A percentile compares a stretch with the other conserved stretches of the same genome.
These are phyloP conservation scores for Piper longum DNA, from an alignment of 164 flowering plant species.

Conservation along the genomic window DNA sequence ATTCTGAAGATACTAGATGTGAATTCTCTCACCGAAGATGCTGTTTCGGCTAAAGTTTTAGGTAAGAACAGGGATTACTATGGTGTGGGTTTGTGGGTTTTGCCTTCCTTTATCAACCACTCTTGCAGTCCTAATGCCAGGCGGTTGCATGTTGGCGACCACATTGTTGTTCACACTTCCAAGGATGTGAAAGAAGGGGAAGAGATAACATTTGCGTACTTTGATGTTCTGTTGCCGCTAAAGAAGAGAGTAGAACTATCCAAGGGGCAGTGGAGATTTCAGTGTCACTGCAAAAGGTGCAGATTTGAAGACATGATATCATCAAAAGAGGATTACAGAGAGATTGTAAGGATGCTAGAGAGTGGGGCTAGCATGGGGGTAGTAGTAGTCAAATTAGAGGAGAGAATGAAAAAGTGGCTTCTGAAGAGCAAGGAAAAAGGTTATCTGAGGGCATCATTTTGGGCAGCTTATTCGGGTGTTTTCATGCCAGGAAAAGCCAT, in stretches of 20 bases:
- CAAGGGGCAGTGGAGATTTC: conserved; percentile 53
- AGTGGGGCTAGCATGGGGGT: conserved; percentile 40
- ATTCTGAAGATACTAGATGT: conserved; percentile 62
- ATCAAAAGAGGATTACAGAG: conserved; percentile 31
- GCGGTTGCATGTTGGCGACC: conserved; percentile 64
- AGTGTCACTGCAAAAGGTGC: conserved; percentile 68
- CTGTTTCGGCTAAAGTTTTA: conserved; percentile 43
- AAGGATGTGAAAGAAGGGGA: conserved; percentile 75
- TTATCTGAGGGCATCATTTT: neutral
- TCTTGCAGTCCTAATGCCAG: conserved; percentile 72
- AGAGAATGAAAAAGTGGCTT: no score
- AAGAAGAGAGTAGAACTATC: conserved; percentile 38
- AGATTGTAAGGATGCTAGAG: conserved; percentile 33
- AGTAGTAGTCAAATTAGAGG: conserved; percentile 36
- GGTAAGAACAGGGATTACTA: conserved; percentile 51
- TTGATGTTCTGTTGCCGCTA: conserved; percentile 44
- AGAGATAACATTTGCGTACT: conserved; percentile 74
- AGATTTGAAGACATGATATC: conserved; percentile 39
- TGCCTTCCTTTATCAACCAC: conserved; percentile 78
- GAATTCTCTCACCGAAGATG: conserved; percentile 62
- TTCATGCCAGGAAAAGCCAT: neutral
- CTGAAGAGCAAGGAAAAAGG: neutral
- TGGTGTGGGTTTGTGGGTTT: conserved; percentile 77
- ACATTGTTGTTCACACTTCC: conserved; percentile 50
- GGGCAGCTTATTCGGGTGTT: neutral